A percentile compares a stretch with the other conserved stretches of the same genome.
Evolutionary conservation across 2,329 filamentous ascomycete genomes (phyloP).

Genomic region (Stemphylium vesicarium): DNA sequence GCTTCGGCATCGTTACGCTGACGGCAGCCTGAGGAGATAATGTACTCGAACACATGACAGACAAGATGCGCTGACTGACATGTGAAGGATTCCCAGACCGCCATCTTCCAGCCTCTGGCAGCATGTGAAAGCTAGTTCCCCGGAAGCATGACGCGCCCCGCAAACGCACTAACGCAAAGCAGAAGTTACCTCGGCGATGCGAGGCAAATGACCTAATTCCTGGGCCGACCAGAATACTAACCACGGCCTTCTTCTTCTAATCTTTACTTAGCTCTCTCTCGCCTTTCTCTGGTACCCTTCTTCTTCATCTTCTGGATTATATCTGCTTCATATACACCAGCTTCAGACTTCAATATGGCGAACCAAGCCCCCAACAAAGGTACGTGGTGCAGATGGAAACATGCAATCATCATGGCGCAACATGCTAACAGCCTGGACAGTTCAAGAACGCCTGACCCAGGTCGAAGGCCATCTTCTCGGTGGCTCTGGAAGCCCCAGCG

Average conservation of each 20-base stretch:
- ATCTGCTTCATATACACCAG: constrained; percentile 1
- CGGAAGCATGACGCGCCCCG: constrained; percentile 24
- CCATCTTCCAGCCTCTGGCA: not conserved
- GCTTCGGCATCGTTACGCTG: constrained; percentile 5
- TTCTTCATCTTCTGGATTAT: constrained; percentile 5
- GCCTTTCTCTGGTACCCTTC: not conserved
- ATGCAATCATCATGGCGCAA: constrained; percentile 14
- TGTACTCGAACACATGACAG: constrained; percentile 1
- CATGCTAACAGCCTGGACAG: constrained; percentile 43
- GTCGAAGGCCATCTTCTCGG: constrained; percentile 64
- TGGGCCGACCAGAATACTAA: not conserved
- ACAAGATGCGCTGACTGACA: constrained; percentile 3
- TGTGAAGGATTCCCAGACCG: constrained; percentile 7
- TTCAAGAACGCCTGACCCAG: constrained; percentile 65
- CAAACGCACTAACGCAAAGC: constrained; percentile 17
- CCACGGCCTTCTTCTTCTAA: not conserved
- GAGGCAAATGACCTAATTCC: constrained; percentile 21
- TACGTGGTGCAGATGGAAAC: constrained; percentile 1
- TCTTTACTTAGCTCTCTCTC: not conserved
- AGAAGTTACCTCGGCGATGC: constrained; percentile 22
- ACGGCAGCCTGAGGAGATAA: not conserved
- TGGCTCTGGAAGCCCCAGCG: constrained; percentile 23
- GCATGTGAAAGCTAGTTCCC: constrained; percentile 29
- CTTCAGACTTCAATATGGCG: constrained; percentile 36
- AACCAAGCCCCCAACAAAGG: constrained; percentile 45